Conservation (phyloP, 176 grass and related monocot species). For the Panicum miliaceum region DNA sequence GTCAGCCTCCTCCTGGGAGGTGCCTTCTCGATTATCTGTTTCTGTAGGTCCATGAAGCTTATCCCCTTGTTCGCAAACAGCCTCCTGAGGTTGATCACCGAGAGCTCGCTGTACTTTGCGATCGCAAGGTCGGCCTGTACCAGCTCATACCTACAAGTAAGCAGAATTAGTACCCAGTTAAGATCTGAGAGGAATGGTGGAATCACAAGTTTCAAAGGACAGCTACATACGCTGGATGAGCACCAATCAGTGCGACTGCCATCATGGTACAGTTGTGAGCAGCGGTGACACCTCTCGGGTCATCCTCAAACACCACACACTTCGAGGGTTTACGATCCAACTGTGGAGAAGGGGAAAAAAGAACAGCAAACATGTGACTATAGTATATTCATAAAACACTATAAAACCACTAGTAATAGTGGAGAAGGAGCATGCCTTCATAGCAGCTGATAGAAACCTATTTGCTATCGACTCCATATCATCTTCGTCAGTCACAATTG, state of each 20-base stretch:
- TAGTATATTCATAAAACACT: background rate
- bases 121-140: conserved; percentile 80
- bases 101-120: conserved; percentile 73
- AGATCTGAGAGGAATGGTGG: background rate
- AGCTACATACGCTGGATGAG: conserved; percentile 78
- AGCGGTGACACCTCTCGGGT: conserved; percentile 81
- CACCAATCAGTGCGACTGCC: conserved; percentile 82
- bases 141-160: conserved; percentile 81
- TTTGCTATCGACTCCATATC: conserved; percentile 98
- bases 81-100: conserved; percentile 94
- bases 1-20: conserved; percentile 75
- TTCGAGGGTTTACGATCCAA: conserved; percentile 92
- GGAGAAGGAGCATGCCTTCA: conserved; percentile 66
- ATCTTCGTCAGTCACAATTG: conserved; percentile 87
- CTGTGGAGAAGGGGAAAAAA: conserved; percentile 44
- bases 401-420: background rate
- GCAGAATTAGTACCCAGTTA: background rate
- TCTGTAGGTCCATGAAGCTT: conserved; percentile 94
- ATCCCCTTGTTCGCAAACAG: conserved; percentile 79
- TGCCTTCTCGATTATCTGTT: conserved; percentile 82
- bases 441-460: conserved; percentile 91
- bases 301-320: conserved; percentile 97
- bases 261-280: conserved; percentile 97
- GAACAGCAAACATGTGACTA: conserved; percentile 3
- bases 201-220: background rate